These are phyloP conservation scores for Chlorociboria aeruginascens DNA, from an alignment of 495 filamentous ascomycete species.

Conservation along the genomic window DNA sequence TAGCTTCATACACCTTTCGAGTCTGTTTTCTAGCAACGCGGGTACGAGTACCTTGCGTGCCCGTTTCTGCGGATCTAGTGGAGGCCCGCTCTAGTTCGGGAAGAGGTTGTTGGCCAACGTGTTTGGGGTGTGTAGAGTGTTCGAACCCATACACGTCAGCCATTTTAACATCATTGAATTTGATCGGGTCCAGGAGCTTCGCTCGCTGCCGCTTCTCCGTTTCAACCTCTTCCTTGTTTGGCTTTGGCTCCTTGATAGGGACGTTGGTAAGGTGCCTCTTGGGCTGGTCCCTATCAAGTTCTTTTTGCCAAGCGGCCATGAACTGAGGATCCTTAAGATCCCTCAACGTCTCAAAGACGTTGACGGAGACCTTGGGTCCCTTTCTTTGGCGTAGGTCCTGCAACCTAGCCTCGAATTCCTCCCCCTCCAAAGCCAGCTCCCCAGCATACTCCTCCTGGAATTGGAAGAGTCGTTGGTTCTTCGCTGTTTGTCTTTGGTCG, in stretches of 20 bases:
- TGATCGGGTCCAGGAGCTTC: constrained; percentile 4
- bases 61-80: too few relatives aligned
- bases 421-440: not conserved
- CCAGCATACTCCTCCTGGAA: not conserved
- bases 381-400: not conserved
- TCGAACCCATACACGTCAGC: constrained; percentile 14
- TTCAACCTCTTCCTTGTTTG: constrained; percentile 1
- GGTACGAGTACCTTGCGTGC: too few relatives aligned
- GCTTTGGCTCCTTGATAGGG: not conserved
- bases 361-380: too few relatives aligned
- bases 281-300: not conserved
- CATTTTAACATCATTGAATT: constrained; percentile 11
- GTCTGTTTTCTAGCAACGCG: not conserved
- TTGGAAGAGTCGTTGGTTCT: constrained; percentile 1
- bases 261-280: not conserved
- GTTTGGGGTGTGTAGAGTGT: constrained; percentile 3
- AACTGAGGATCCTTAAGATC: constrained; percentile 1
- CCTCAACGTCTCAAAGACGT: not conserved
- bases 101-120: constrained; percentile 6
- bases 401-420: not conserved
- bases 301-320: not conserved
- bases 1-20: not conserved
- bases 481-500: not conserved
- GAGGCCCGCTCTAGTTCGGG: too few relatives aligned
- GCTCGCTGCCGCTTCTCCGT: constrained; percentile 6